These are phyloP conservation scores for Candida dajiaensis DNA, from an alignment of 805 yeast genomes.

Conservation along the genomic window DNA sequence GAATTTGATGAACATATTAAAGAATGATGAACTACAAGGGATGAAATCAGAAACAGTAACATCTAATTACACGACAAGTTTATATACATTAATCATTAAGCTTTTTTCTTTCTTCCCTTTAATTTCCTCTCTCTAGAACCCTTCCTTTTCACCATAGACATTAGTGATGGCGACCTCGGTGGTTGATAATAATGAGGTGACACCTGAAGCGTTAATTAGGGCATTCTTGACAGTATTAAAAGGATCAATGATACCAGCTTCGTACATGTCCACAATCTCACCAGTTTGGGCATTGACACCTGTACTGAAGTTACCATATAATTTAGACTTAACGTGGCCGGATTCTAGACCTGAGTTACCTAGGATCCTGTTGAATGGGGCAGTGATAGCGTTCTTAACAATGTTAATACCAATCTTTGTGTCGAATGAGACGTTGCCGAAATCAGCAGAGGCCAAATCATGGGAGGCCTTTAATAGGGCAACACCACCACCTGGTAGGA, in stretches of 20 bases:
- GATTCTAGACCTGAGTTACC: constrained; percentile 98
- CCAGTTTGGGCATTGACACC: constrained; percentile 94
- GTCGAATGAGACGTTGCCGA: constrained; percentile 73
- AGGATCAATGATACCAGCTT: constrained; percentile 97
- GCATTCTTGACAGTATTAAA: constrained; percentile 97
- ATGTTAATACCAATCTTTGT: constrained; percentile 94
- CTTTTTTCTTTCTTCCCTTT: neutral
- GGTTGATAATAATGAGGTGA: constrained; percentile 93
- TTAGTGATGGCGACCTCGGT: constrained; percentile 98
- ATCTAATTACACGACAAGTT: neutral
- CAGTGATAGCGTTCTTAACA: constrained; percentile 86
- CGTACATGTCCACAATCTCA: constrained; percentile 91
- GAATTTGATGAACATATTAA: constrained; percentile 19
- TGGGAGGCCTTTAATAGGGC: constrained; percentile 91
- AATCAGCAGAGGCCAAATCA: constrained; percentile 61
- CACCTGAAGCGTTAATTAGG: constrained; percentile 93
- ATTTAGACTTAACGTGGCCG: constrained; percentile 62
- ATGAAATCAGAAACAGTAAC: neutral
- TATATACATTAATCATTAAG: neutral
- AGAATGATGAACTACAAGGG: constrained; percentile 2
- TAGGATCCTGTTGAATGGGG: constrained; percentile 93
- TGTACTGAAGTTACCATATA: constrained; percentile 66
- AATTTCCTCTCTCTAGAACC: constrained; percentile 10
- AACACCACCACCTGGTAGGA: constrained; percentile 99
- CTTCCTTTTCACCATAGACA: constrained; percentile 43